Conservation (phyloP, 495 filamentous ascomycete species). For the Xylaria bambusicola region DNA sequence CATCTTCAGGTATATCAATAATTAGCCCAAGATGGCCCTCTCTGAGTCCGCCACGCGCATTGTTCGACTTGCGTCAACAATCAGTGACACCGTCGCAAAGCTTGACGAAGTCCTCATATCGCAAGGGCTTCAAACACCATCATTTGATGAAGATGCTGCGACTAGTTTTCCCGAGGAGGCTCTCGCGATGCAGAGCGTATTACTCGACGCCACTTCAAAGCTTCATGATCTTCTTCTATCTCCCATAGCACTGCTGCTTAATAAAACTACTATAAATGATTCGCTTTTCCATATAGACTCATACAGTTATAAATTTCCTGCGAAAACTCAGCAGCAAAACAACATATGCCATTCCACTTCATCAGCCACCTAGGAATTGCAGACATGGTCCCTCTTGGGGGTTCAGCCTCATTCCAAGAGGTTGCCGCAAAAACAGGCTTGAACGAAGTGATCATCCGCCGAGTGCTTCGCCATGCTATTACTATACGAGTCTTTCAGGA, state of each 20-base stretch:
- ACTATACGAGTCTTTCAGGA: conserved; percentile 51
- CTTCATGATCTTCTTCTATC: background rate
- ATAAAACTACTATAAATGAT: background rate
- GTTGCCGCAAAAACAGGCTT: conserved; percentile 28
- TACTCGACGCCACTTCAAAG: background rate
- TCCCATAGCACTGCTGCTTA: background rate
- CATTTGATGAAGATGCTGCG: background rate
- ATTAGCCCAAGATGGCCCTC: too few relatives aligned
- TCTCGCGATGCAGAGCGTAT: background rate
- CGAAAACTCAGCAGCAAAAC: conserved; percentile 11
- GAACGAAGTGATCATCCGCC: conserved; percentile 28
- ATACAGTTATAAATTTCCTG: background rate
- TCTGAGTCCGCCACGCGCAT: background rate
- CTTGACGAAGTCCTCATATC: background rate
- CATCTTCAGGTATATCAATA: too few relatives aligned
- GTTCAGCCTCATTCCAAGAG: conserved; percentile 31
- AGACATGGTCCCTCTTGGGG: conserved; percentile 33
- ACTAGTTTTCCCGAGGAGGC: background rate
- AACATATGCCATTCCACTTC: conserved; percentile 31
- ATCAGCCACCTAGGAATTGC: conserved; percentile 40
- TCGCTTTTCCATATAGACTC: too few relatives aligned
- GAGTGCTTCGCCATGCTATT: conserved; percentile 50
- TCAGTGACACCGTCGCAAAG: background rate
- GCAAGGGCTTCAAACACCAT: background rate
- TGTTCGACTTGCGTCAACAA: background rate